Evolutionary conservation across 345 rosid species (phyloP).

Genomic region (Arabis hirsuta): DNA sequence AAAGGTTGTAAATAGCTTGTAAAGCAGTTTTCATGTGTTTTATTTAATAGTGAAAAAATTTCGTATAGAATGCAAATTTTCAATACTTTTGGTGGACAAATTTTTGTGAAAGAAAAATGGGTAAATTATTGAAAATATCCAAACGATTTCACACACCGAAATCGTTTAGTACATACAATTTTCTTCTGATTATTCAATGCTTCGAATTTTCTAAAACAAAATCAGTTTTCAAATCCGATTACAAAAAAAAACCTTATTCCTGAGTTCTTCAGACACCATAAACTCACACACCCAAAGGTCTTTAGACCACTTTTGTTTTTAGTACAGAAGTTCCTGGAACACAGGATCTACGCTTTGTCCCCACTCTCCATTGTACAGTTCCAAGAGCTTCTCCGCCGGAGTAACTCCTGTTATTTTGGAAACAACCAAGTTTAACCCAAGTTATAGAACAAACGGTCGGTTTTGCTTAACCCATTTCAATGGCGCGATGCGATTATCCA

Average conservation of each 20-base stretch:
- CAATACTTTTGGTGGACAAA: background rate
- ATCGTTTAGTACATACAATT: constrained; percentile 9
- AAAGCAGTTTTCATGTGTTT: background rate
- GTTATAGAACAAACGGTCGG: background rate
- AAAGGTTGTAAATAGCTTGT: background rate
- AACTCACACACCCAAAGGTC: constrained; percentile 16
- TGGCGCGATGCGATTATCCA: background rate
- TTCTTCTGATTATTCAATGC: constrained; percentile 23
- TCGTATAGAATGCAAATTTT: no score
- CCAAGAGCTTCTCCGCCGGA: constrained; percentile 86
- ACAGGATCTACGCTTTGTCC: constrained; percentile 81
- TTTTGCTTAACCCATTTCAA: no score
- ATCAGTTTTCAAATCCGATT: constrained; percentile 23
- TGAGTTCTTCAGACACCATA: constrained; percentile 26
- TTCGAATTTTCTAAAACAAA: constrained; percentile 25
- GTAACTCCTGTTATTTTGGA: constrained; percentile 65
- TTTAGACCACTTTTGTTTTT: constrained; percentile 18
- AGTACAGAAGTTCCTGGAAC: constrained; percentile 77
- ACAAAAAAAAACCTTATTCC: constrained; percentile 31
- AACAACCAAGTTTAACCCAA: background rate
- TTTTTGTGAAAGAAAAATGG: background rate
- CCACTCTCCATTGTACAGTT: constrained; percentile 84
- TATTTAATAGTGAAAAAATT: no score
- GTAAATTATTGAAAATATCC: constrained; percentile 15
- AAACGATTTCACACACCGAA: constrained; percentile 28